Evolutionary conservation across 75 land plant species (phyloP).

Genomic region (Isoetes taiwanensis): DNA sequence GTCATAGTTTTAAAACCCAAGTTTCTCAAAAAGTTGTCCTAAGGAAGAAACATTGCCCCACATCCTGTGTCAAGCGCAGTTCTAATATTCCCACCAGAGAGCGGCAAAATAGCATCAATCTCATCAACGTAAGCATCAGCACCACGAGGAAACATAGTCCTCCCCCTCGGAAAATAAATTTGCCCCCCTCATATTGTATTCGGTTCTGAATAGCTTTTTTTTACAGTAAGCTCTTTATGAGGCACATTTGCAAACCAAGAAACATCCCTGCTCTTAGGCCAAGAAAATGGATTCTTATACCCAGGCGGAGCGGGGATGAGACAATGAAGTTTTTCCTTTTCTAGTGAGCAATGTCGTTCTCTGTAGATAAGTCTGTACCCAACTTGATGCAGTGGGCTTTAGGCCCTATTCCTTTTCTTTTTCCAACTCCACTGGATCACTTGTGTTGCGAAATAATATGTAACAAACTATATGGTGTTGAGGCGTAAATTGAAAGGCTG

Average conservation of each 20-base stretch:
- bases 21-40: no score
- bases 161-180: constrained; percentile 42
- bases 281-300: constrained; percentile 24
- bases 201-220: constrained; percentile 40
- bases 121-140: constrained; percentile 50
- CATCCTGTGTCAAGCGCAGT: constrained; percentile 52
- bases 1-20: no score
- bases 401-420: no score
- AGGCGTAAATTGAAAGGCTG: no score
- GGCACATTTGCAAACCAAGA: constrained; percentile 46
- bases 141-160: constrained; percentile 33
- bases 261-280: constrained; percentile 34
- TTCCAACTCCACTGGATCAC: no score
- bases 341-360: constrained; percentile 37
- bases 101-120: constrained; percentile 27
- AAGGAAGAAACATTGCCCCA: no score
- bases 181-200: constrained; percentile 30
- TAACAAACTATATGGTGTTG: no score
- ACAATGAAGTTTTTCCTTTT: constrained; percentile 9
- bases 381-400: no score
- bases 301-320: constrained; percentile 22
- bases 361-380: constrained; percentile 33
- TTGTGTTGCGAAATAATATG: no score
- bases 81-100: constrained; percentile 37
- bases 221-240: constrained; percentile 12